A percentile compares a stretch with the other conserved stretches of the same genome.
phyloP scores from a whole-genome alignment of 331 rosid genomes.

The Telfairia occidentalis region DNA sequence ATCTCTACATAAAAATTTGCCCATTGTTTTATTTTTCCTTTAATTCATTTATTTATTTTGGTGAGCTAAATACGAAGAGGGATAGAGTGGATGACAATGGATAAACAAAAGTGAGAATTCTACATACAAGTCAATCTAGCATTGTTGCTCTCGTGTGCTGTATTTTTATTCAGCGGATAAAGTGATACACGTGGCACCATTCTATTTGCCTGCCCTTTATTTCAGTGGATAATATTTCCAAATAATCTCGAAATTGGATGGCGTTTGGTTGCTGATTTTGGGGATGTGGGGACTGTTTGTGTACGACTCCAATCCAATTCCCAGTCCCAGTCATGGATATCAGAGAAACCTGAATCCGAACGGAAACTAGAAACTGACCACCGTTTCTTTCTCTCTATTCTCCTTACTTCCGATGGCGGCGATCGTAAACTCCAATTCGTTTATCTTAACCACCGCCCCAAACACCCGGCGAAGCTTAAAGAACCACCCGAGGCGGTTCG shows the following conservation, averaged over 20 bases:
- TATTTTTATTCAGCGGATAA: slow-evolving; percentile 19
- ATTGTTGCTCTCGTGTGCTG: slow-evolving; percentile 10
- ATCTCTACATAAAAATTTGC: no score
- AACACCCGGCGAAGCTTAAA: slow-evolving; percentile 26
- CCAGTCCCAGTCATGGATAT: neutral
- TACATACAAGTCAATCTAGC: neutral
- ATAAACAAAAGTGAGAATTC: neutral
- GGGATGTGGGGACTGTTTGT: neutral
- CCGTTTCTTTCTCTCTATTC: slow-evolving; percentile 7
- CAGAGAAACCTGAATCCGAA: slow-evolving; percentile 2
- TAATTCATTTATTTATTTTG: neutral
- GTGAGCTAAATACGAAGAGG: neutral
- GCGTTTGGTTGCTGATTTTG: neutral
- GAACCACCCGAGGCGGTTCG: slow-evolving; percentile 22
- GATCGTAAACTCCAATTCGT: slow-evolving; percentile 57
- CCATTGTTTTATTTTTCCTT: neutral
- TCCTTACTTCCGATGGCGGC: slow-evolving; percentile 48
- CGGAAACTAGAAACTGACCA: slow-evolving; percentile 10
- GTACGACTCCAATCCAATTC: neutral
- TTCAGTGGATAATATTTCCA: slow-evolving; percentile 26
- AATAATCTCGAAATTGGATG: slow-evolving; percentile 14
- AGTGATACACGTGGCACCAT: slow-evolving; percentile 21
- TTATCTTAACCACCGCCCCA: slow-evolving; percentile 38
- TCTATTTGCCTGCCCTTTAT: slow-evolving; percentile 17
- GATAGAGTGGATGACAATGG: neutral